Percentiles rank a stretch among this genome's conserved stretches.
phyloP scores from a whole-genome alignment of 2,329 filamentous ascomycete species.

The Penicillium freii region DNA sequence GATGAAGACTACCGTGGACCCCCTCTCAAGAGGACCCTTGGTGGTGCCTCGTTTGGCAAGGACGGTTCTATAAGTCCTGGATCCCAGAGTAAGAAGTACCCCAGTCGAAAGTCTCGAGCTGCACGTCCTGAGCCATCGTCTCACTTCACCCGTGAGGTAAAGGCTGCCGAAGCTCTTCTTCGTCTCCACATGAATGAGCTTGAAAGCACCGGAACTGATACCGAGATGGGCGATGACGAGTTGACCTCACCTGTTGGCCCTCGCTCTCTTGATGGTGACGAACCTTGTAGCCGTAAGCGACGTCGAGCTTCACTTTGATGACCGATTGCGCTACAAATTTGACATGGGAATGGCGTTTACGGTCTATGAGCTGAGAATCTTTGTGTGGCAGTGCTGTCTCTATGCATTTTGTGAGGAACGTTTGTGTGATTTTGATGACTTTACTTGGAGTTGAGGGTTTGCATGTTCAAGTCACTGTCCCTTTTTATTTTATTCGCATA shows the following conservation, averaged over 20 bases:
- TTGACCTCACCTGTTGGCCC: not conserved
- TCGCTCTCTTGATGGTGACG: not conserved
- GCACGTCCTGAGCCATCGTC: not conserved
- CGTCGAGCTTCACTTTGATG: constrained; percentile 19
- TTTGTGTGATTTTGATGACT: not conserved
- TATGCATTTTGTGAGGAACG: constrained; percentile 1
- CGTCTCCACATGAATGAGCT: constrained; percentile 36
- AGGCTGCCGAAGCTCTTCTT: constrained; percentile 40
- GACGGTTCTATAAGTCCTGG: not conserved
- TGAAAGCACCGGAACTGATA: constrained; percentile 5
- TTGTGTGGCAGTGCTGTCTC: not conserved
- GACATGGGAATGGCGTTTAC: constrained; percentile 1
- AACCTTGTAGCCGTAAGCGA: constrained; percentile 8
- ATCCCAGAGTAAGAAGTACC: constrained; percentile 9
- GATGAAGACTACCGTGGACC: constrained; percentile 22
- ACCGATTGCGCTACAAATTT: not conserved
- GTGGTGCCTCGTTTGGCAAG: not conserved
- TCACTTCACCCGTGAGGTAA: constrained; percentile 34
- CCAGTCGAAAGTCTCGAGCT: constrained; percentile 2
- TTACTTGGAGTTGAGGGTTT: not conserved
- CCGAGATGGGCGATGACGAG: constrained; percentile 12
- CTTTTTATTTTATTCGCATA: not conserved
- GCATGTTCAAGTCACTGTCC: not conserved
- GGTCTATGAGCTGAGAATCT: not conserved
- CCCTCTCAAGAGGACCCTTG: not conserved